Percentiles rank a stretch among this genome's conserved stretches.
Conservation (phyloP, 164 flowering plant species). For the Euptelea pleiosperma region DNA sequence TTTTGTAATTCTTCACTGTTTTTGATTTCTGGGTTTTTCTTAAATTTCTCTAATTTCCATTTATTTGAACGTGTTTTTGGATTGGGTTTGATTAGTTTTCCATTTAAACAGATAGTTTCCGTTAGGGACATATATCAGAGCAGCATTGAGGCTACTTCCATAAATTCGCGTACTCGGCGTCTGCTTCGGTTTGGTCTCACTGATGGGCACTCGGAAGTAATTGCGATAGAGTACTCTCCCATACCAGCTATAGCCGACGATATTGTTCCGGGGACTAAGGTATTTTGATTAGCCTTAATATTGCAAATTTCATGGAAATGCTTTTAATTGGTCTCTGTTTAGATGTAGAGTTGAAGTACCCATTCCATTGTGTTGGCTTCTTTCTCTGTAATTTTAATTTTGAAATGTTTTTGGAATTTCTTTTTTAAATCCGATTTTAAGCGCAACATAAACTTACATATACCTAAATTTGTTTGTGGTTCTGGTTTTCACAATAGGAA, state of each 20-base stretch:
- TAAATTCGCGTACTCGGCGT: slow-evolving; percentile 38
- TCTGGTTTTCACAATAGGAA: no score
- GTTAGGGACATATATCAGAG: slow-evolving; percentile 65
- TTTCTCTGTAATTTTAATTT: no score
- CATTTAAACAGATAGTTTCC: slow-evolving; percentile 51
- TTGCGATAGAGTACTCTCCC: slow-evolving; percentile 63
- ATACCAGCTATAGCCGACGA: slow-evolving; percentile 59
- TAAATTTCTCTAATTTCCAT: background rate
- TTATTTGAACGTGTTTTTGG: background rate
- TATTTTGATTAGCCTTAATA: slow-evolving; percentile 15
- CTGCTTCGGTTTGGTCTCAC: slow-evolving; percentile 62
- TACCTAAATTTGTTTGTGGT: no score
- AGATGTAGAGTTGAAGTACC: background rate
- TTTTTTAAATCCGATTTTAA: no score
- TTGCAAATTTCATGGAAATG: background rate
- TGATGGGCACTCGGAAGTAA: slow-evolving; percentile 70
- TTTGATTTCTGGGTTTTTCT: background rate
- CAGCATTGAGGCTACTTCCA: slow-evolving; percentile 36
- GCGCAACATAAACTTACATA: no score
- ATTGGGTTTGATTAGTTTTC: background rate
- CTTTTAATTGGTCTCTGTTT: background rate
- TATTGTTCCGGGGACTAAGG: slow-evolving; percentile 87
- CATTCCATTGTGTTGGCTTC: no score
- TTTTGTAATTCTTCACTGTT: background rate
- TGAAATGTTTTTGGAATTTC: no score